Base-by-base conservation (phyloP, 225 moss, liverwort and hornwort genomes). In the Asterella californica region DNA sequence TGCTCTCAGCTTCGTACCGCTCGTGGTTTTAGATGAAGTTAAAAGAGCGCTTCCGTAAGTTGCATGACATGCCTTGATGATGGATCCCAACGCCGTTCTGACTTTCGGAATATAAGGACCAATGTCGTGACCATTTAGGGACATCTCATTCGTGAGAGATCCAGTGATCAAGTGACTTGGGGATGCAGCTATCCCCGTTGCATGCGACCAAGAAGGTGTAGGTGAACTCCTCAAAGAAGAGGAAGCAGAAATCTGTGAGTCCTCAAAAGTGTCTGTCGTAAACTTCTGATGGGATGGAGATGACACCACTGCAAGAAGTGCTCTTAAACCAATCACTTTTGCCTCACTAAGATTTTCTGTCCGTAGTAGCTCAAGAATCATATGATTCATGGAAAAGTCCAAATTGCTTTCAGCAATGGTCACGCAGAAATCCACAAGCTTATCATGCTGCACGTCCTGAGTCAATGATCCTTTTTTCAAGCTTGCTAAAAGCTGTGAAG, bases 301-400 rank as follows among this genome's bases (percentile, higher is more conserved):
- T 54, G 99, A 95, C n/a, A 99, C 93, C 75, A 99, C 91, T n/a
- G 93, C 93, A 76, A 99, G 80, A 83, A 99, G 92, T 74, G 99
- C 99, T 82, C 99, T 89, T 59, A 99, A 83, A n/a, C 99, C 99
- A 85, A 99, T 95, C 22, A 95, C 99, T 88, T 95, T 99, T 63
- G 95, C 92, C 85, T 99, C 99, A 78, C 99, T 95, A 79, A 95
- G 85, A 77, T 94, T 91, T 68, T 99, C 99, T 72, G 90, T 93
- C 78, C 93, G 92, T 57, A 99, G 75, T 81, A 99, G 87, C 83
- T 99, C 99, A 82, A 99, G 86, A 72, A 99, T 95, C 95, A 99
- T 99, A 80, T 99, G 99, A 76, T 91, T 99, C 99, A 99, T 99
- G 36, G 91, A 99, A 80, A 99, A 99, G 81, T 95, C 95, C 59